phyloP scores from a whole-genome alignment of 2,329 filamentous ascomycete genomes.

The Dryadomyces sulphureus region DNA sequence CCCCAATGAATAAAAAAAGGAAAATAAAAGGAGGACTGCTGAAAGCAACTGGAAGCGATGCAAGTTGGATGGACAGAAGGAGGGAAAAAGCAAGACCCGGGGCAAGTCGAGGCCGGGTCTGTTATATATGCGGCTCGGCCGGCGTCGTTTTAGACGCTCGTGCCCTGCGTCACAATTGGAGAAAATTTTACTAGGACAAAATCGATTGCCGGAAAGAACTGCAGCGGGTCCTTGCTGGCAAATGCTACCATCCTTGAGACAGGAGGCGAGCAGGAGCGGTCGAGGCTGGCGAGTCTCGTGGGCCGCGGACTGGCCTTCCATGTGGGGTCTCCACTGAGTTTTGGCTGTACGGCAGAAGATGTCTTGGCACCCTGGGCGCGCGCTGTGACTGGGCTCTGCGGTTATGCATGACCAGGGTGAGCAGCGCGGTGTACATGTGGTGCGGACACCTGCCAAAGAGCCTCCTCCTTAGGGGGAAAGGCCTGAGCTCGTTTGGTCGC shows the following conservation, averaged over 20 bases:
- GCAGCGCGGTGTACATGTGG: too few species aligned
- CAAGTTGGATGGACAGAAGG: not conserved
- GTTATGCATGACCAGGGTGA: not conserved
- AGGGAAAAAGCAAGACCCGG: not conserved
- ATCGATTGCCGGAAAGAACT: not conserved
- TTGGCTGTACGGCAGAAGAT: not conserved
- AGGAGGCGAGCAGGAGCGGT: not conserved
- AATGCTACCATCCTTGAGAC: slow-evolving; percentile 1
- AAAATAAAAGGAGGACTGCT: not conserved
- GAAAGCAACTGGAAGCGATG: not conserved
- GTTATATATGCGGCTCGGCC: not conserved
- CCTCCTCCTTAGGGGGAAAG: not conserved
- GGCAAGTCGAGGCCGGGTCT: not conserved
- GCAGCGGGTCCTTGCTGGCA: not conserved
- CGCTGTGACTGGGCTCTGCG: not conserved
- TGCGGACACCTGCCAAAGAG: too few species aligned
- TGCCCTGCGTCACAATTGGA: not conserved
- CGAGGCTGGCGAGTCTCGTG: not conserved
- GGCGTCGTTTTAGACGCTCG: too few species aligned
- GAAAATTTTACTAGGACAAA: not conserved
- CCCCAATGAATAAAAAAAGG: not conserved
- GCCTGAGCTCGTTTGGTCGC: not conserved
- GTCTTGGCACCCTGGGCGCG: not conserved
- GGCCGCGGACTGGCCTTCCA: too few species aligned
- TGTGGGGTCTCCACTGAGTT: not conserved